These are phyloP conservation scores for Trichoderma asperellum DNA, from an alignment of 2,329 filamentous ascomycete genomes.

Conservation along the genomic window DNA sequence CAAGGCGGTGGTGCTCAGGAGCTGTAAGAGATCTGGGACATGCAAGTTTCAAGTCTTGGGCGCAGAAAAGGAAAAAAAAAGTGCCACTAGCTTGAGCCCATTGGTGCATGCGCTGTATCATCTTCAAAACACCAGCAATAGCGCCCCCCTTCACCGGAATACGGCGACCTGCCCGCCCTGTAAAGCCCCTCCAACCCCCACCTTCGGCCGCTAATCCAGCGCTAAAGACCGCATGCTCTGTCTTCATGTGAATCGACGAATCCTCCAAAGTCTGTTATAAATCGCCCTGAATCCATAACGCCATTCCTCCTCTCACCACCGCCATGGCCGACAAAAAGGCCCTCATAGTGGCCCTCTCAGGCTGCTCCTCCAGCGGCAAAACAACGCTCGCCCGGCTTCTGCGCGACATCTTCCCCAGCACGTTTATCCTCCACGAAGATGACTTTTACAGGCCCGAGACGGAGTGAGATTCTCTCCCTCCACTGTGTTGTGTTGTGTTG, in stretches of 20 bases:
- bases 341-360: slow-evolving; percentile 79
- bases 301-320: not conserved
- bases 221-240: slow-evolving; percentile 14
- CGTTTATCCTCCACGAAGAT: slow-evolving; percentile 90
- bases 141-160: not conserved
- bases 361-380: slow-evolving; percentile 91
- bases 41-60: not conserved
- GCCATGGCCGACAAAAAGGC: slow-evolving; percentile 39
- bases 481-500: not conserved
- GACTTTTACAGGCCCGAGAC: slow-evolving; percentile 89
- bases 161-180: slow-evolving; percentile 9
- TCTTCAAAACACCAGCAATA: not conserved
- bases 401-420: slow-evolving; percentile 75
- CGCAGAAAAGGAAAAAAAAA: not conserved
- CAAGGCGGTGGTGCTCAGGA: not conserved
- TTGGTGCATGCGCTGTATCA: not conserved
- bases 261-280: not conserved
- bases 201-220: slow-evolving; percentile 1
- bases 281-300: not conserved
- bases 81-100: not conserved
- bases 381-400: slow-evolving; percentile 88
- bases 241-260: not conserved
- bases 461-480: slow-evolving; percentile 54
- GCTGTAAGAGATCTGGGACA: not conserved
- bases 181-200: slow-evolving; percentile 5